A percentile compares a stretch with the other conserved stretches of the same genome.
Conservation (phyloP, 2,329 filamentous ascomycete genomes). For the Zymoseptoria pseudotritici region DNA sequence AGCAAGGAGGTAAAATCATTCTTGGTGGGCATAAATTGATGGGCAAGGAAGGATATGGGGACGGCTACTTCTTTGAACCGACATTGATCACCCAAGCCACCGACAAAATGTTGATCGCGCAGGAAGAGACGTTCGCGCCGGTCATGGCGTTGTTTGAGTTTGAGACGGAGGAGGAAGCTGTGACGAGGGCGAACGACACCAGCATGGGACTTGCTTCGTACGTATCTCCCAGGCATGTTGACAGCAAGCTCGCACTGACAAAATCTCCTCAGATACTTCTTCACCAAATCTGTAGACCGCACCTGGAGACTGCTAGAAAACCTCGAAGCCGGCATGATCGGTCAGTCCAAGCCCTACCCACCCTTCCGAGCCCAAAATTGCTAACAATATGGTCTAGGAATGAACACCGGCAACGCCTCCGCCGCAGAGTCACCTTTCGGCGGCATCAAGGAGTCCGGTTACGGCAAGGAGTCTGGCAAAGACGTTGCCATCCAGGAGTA, state of each 20-base stretch:
- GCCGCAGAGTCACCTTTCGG: constrained; percentile 61
- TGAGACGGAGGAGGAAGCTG: constrained; percentile 57
- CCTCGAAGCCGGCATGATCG: constrained; percentile 61
- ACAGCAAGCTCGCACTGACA: no score
- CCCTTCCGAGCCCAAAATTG: no score
- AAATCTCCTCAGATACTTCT: background rate
- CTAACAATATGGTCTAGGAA: constrained; percentile 1
- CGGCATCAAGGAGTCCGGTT: constrained; percentile 60
- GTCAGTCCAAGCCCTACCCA: no score
- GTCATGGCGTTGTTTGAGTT: constrained; percentile 58
- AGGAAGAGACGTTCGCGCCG: constrained; percentile 60
- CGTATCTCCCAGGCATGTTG: constrained; percentile 39
- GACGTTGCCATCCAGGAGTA: constrained; percentile 59
- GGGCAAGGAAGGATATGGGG: constrained; percentile 31
- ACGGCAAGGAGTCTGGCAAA: constrained; percentile 61
- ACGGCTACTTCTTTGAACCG: constrained; percentile 63
- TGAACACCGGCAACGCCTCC: constrained; percentile 50
- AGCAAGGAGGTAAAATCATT: constrained; percentile 56
- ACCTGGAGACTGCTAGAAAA: constrained; percentile 60
- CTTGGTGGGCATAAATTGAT: constrained; percentile 49
- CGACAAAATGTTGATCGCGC: constrained; percentile 48
- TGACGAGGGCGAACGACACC: constrained; percentile 53
- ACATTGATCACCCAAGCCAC: constrained; percentile 57
- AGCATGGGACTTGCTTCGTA: constrained; percentile 60
- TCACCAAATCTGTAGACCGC: constrained; percentile 58